These are phyloP conservation scores for Oxytropis ochrocephala DNA, from an alignment of 306 rosid species.

Conservation along the genomic window DNA sequence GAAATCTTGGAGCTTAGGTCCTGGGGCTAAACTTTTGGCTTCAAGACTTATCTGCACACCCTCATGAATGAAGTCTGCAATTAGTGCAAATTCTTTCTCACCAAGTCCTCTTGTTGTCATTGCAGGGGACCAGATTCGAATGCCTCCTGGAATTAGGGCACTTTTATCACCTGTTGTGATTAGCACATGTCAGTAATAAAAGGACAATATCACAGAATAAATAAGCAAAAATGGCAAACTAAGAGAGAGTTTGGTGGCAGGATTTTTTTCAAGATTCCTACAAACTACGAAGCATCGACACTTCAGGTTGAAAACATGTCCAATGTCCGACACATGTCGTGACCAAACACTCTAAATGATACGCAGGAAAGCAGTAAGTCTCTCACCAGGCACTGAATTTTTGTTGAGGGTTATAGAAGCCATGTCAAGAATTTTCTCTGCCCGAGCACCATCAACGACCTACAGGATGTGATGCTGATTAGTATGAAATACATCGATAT, in stretches of 20 bases:
- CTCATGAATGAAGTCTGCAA: conserved; percentile 80
- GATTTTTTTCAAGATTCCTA: no score
- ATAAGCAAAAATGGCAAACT: no score
- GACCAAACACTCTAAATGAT: not conserved
- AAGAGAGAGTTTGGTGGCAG: no score
- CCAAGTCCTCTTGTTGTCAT: conserved; percentile 92
- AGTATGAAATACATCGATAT: conserved; percentile 12
- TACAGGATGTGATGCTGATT: conserved; percentile 19
- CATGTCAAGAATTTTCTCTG: conserved; percentile 91
- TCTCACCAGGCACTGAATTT: conserved; percentile 87
- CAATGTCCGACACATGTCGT: no score
- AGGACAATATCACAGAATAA: not conserved
- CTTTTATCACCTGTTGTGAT: conserved; percentile 70
- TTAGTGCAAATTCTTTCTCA: conserved; percentile 52
- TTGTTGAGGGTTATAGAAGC: conserved; percentile 90
- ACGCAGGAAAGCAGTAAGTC: not conserved
- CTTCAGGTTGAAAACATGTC: no score
- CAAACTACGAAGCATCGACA: no score
- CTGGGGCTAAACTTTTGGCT: conserved; percentile 55
- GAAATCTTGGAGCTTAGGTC: conserved; percentile 83
- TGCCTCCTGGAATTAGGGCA: conserved; percentile 87
- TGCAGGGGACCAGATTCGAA: conserved; percentile 95
- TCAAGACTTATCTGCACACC: conserved; percentile 68
- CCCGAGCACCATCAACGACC: conserved; percentile 97
- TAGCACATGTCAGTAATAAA: conserved; percentile 6